Conservation (phyloP, 2,329 filamentous ascomycete species). For the Phialophora verrucosa region DNA sequence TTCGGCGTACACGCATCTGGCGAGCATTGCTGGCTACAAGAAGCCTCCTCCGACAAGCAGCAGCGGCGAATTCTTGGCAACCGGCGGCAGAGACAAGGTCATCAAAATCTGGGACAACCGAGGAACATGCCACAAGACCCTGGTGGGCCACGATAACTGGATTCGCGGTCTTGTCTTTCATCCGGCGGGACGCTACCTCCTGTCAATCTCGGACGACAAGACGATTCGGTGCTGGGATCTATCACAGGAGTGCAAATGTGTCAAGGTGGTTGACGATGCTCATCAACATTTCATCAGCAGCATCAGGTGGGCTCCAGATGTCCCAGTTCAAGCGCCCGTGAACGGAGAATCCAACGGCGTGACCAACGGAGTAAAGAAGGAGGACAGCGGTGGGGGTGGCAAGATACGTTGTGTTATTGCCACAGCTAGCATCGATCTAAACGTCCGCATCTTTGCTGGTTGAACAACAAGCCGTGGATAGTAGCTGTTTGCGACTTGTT, state of each 20-base stretch:
- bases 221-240: slow-evolving; percentile 94
- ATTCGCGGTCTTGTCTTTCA: slow-evolving; percentile 85
- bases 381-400: slow-evolving; percentile 57
- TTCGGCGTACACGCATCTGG: slow-evolving; percentile 75
- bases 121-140: slow-evolving; percentile 81
- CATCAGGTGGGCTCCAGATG: slow-evolving; percentile 82
- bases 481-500: slow-evolving; percentile 9
- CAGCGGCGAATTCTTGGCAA: slow-evolving; percentile 86
- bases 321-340: slow-evolving; percentile 45
- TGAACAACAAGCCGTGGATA: slow-evolving; percentile 17
- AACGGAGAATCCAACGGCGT: slow-evolving; percentile 30
- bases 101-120: slow-evolving; percentile 88
- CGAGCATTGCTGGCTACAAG: slow-evolving; percentile 78
- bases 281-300: slow-evolving; percentile 87
- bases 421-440: slow-evolving; percentile 82
- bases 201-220: slow-evolving; percentile 88
- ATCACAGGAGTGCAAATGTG: slow-evolving; percentile 84
- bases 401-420: slow-evolving; percentile 84
- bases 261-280: slow-evolving; percentile 77
- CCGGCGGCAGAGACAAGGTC: slow-evolving; percentile 85
- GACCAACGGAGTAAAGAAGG: slow-evolving; percentile 57
- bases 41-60: slow-evolving; percentile 76
- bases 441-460: slow-evolving; percentile 75
- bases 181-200: slow-evolving; percentile 85
- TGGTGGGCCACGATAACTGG: slow-evolving; percentile 94